Percentiles rank a stretch among this genome's conserved stretches.
Evolutionary conservation across 208 protist species (phyloP).

Genomic region (Angomonas ambiguus): DNA sequence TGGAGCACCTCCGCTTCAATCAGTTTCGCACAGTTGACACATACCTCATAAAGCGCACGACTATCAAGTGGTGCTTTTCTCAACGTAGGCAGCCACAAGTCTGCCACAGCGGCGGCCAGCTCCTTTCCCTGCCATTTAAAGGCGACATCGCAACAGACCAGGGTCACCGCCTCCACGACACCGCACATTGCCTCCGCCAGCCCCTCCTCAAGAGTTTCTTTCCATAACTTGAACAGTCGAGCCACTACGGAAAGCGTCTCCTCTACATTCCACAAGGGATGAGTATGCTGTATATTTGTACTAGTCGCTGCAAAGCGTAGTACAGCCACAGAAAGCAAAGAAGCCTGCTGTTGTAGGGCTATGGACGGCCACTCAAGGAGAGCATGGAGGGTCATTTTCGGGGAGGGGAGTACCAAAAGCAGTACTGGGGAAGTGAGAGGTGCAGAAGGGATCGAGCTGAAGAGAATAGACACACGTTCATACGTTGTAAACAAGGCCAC

Average conservation of each 20-base stretch:
- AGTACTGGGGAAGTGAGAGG: neutral
- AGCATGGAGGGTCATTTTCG: slow-evolving; percentile 10
- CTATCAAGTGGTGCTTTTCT: neutral
- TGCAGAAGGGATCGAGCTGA: slow-evolving; percentile 18
- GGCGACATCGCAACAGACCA: neutral
- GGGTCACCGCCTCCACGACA: slow-evolving; percentile 9
- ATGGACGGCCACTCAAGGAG: slow-evolving; percentile 6
- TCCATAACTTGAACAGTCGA: slow-evolving; percentile 14
- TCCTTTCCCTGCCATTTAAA: neutral
- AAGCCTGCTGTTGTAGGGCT: slow-evolving; percentile 15
- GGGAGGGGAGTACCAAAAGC: slow-evolving; percentile 4
- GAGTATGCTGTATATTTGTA: neutral
- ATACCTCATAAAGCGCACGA: neutral
- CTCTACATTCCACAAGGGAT: neutral
- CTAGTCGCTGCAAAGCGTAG: slow-evolving; percentile 14
- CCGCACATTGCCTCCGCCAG: neutral
- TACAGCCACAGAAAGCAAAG: slow-evolving; percentile 24
- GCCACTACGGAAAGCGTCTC: slow-evolving; percentile 2
- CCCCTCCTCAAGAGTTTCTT: neutral
- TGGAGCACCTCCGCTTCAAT: neutral
- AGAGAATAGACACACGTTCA: slow-evolving; percentile 46
- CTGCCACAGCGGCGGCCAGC: neutral
- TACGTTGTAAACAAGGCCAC: slow-evolving; percentile 59
- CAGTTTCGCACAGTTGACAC: neutral
- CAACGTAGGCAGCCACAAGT: neutral